These are phyloP conservation scores for Suhomyces choctaworum DNA, from an alignment of 1,139 yeast genomes.

Conservation along the genomic window DNA sequence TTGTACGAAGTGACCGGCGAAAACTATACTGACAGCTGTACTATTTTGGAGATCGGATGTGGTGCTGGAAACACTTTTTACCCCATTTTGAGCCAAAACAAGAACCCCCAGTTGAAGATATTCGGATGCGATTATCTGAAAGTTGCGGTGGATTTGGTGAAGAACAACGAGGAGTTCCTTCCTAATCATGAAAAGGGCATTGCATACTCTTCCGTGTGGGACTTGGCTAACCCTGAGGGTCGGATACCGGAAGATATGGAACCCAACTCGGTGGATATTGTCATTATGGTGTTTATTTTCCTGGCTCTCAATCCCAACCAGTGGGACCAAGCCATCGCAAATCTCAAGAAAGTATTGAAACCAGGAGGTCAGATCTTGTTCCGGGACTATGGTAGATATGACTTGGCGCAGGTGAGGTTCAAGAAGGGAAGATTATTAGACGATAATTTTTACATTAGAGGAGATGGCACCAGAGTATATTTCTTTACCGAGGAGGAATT, in stretches of 20 bases:
- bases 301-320: constrained; percentile 91
- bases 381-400: constrained; percentile 95
- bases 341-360: constrained; percentile 70
- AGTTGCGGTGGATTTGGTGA: constrained; percentile 86
- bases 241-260: constrained; percentile 80
- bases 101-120: constrained; percentile 71
- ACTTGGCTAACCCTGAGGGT: constrained; percentile 76
- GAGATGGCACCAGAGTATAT: constrained; percentile 97
- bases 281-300: constrained; percentile 91
- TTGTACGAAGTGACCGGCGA: constrained; percentile 74
- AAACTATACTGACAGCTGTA: constrained; percentile 62
- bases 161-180: constrained; percentile 58
- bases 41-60: constrained; percentile 91
- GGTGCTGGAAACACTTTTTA: constrained; percentile 98
- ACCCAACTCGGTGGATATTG: constrained; percentile 81
- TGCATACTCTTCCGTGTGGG: constrained; percentile 94
- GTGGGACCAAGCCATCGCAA: constrained; percentile 79
- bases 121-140: constrained; percentile 90
- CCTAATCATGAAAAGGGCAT: constrained; percentile 45
- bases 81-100: constrained; percentile 80
- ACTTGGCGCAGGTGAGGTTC: constrained; percentile 91
- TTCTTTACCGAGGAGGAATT: constrained; percentile 94
- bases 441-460: constrained; percentile 93
- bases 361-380: constrained; percentile 91
- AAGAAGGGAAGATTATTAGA: constrained; percentile 84